Conservation (phyloP, 2,329 filamentous ascomycete species). For the Domatiomyces catenatus region DNA sequence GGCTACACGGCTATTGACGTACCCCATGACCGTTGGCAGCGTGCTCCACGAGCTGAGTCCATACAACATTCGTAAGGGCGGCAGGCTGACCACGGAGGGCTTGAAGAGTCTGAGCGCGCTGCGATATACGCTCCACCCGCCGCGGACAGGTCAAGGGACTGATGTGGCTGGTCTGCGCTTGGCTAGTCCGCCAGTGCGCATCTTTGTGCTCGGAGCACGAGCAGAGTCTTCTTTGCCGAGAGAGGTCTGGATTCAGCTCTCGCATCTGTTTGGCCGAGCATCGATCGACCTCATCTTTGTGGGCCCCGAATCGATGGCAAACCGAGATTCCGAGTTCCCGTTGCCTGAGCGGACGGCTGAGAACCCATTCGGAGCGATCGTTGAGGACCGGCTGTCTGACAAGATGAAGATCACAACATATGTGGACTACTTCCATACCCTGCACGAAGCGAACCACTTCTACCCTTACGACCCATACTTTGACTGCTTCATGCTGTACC, state of each 20-base stretch:
- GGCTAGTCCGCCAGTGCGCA: constrained; percentile 70
- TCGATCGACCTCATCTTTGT: constrained; percentile 86
- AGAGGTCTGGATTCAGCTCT: constrained; percentile 82
- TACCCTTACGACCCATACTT: constrained; percentile 95
- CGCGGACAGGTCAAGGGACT: constrained; percentile 56
- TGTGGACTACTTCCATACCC: constrained; percentile 94
- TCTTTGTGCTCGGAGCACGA: constrained; percentile 87
- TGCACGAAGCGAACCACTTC: constrained; percentile 82
- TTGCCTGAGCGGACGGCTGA: constrained; percentile 66
- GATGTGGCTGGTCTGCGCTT: constrained; percentile 66
- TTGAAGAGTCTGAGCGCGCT: constrained; percentile 86
- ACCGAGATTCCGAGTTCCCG: constrained; percentile 84
- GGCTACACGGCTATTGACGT: constrained; percentile 82
- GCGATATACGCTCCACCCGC: constrained; percentile 84
- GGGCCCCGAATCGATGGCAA: constrained; percentile 88
- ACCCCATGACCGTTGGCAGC: constrained; percentile 81
- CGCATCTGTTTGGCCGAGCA: constrained; percentile 88
- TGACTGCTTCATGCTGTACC: constrained; percentile 93
- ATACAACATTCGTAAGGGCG: constrained; percentile 61
- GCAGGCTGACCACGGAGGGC: constrained; percentile 70
- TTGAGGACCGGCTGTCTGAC: constrained; percentile 77
- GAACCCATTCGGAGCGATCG: constrained; percentile 86
- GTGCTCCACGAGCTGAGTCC: constrained; percentile 89
- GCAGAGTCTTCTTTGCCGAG: constrained; percentile 95
- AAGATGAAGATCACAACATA: constrained; percentile 95